Evolutionary conservation across 257 asterid species (phyloP), one percentile per base, ranked within the genome.

Genomic region (Sherardia arvensis): DNA sequence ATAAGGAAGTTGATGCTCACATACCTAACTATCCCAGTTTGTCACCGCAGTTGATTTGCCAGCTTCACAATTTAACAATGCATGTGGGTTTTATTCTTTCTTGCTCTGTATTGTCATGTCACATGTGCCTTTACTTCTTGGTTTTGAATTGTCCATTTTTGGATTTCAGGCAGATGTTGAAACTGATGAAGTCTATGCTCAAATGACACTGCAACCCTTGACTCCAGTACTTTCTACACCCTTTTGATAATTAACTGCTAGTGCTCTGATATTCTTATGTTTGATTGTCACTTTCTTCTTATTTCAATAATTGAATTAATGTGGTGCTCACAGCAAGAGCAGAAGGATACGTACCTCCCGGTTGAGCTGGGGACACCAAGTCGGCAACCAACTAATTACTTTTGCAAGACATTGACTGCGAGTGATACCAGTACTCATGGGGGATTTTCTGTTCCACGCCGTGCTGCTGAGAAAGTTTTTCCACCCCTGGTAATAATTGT

Each of bases 391-490:
- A 86, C 94, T 22, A 91, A 91, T 74, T 91, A 91, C 79, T 91
- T 91, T 54, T 91, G 98, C 84, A 91, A 91, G 95, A 91, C 96
- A 54, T 74, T 91, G 72, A 91, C 98, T 8, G 98, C 98, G 60
- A 91, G 98, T 72, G 98, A 91, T 67, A 91, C 98, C 64, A 91
- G 98, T 65, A 91, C 96, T 0, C 98, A 91, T 72, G 98, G 98
- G 36, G 98, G 98, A 66, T 91, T 91, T 79, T 91, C 98, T 57
- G 96, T 91, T 69, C 98, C 98, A 66, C 88, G 98, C 23, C 96
- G 98, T 68, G 96, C 98, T 72, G 98, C 98, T 4, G 98, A 91
- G 84, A 91, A 91, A 91, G 98, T 91, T 72, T 91, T 91, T 70
- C 98, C 98, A 15, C 98, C 95, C 54, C 70, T 91, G 96, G 98